phyloP scores from a whole-genome alignment of 352 stramenopile genomes.

The Elongisporangium anandrum region DNA sequence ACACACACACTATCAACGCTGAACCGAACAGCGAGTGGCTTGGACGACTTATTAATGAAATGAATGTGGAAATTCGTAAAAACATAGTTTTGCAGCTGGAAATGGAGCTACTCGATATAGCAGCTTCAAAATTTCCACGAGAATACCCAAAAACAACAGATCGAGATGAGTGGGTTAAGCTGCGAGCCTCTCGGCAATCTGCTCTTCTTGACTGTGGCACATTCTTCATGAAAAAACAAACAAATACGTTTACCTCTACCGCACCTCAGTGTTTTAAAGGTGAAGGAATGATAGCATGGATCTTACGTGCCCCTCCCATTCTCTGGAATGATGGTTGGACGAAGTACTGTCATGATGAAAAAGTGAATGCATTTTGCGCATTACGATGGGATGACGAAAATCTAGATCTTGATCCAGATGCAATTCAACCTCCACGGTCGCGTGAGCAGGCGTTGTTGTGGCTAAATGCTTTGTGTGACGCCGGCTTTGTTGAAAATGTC shows the following conservation, averaged over 20 bases:
- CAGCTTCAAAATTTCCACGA: conserved; percentile 16
- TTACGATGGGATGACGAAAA: conserved; percentile 31
- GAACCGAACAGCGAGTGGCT: conserved; percentile 46
- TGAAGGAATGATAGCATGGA: conserved; percentile 62
- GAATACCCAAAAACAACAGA: conserved; percentile 11
- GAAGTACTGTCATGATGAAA: conserved; percentile 39
- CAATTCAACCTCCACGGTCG: conserved; percentile 35
- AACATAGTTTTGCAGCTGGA: conserved; percentile 56
- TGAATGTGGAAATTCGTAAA: conserved; percentile 45
- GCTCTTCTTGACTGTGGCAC: conserved; percentile 33
- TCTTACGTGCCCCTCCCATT: conserved; percentile 29
- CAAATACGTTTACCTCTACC: conserved; percentile 23
- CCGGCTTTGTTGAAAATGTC: conserved; percentile 54
- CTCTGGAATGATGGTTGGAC: conserved; percentile 54
- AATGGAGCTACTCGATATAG: conserved; percentile 57
- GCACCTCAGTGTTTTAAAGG: conserved; percentile 52
- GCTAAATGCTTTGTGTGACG: conserved; percentile 53
- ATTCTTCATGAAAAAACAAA: conserved; percentile 56
- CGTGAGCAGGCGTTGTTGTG: conserved; percentile 34
- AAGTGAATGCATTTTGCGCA: conserved; percentile 10
- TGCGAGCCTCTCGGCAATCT: conserved; percentile 35
- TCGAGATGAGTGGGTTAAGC: conserved; percentile 50
- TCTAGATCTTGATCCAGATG: conserved; percentile 36
- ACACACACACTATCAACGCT: conserved; percentile 45
- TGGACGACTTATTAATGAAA: conserved; percentile 46